Evolutionary conservation across 2,329 filamentous ascomycete species (phyloP).

Genomic region (Paraconiothyrium sp.): DNA sequence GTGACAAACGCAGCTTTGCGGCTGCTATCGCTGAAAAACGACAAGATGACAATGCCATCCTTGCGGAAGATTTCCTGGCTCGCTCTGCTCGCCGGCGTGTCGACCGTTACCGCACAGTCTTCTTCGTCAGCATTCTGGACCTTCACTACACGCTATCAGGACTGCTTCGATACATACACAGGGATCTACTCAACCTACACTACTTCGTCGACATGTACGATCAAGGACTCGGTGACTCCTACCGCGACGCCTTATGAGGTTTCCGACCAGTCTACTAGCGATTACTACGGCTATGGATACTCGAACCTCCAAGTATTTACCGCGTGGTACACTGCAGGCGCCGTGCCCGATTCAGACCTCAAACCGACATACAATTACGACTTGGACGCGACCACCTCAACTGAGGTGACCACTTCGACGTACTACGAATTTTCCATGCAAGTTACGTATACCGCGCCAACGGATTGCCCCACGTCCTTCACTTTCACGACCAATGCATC

Average conservation of each 20-base stretch:
- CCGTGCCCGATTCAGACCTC: slow-evolving; percentile 37
- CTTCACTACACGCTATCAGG: slow-evolving; percentile 30
- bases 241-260: slow-evolving; percentile 33
- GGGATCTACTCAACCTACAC: slow-evolving; percentile 4
- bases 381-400: slow-evolving; percentile 11
- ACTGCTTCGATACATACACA: slow-evolving; percentile 23
- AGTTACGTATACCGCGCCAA: slow-evolving; percentile 43
- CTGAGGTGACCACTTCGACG: slow-evolving; percentile 19
- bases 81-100: slow-evolving; percentile 26
- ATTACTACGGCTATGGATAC: slow-evolving; percentile 11
- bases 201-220: slow-evolving; percentile 18
- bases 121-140: slow-evolving; percentile 33
- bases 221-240: slow-evolving; percentile 38
- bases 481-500: slow-evolving; percentile 18
- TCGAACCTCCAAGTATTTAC: slow-evolving; percentile 29
- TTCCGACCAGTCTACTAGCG: not conserved
- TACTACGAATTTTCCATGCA: slow-evolving; percentile 36
- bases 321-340: slow-evolving; percentile 34
- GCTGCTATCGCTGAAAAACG: slow-evolving; percentile 15
- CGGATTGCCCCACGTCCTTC: slow-evolving; percentile 37
- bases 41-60: slow-evolving; percentile 29
- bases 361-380: slow-evolving; percentile 25
- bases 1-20: slow-evolving; percentile 11
- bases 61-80: slow-evolving; percentile 23
- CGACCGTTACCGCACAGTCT: slow-evolving; percentile 26